A percentile compares a stretch with the other conserved stretches of the same genome.
These are phyloP conservation scores for Anthracocystis walkeri DNA, from an alignment of 1,284 basidiomycete genomes.

Conservation along the genomic window DNA sequence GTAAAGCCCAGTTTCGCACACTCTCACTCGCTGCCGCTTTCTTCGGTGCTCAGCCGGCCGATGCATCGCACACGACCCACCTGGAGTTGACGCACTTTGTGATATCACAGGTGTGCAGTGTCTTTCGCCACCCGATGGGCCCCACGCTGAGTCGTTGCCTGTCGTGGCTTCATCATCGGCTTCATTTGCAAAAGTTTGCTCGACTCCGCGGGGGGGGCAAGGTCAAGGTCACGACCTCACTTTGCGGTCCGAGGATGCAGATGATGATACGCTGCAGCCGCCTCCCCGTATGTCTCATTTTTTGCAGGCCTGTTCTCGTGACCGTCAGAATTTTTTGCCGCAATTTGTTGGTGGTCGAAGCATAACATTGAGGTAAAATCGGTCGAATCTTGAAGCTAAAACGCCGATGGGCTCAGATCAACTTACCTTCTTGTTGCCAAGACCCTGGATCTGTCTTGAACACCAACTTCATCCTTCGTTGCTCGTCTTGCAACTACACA, in stretches of 20 bases:
- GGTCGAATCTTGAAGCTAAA: background rate
- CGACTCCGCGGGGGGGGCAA: background rate
- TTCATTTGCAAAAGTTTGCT: background rate
- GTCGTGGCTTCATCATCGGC: background rate
- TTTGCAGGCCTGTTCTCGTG: conserved; percentile 3
- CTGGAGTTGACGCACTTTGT: too few species aligned
- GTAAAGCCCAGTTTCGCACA: background rate
- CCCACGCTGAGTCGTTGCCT: background rate
- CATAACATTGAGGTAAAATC: too few species aligned
- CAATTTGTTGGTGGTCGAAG: too few species aligned
- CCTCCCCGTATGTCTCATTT: background rate
- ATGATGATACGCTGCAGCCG: too few species aligned
- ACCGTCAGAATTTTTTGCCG: background rate
- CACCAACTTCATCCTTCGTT: background rate
- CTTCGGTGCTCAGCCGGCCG: background rate
- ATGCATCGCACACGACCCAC: background rate
- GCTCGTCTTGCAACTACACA: background rate
- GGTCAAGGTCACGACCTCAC: conserved; percentile 7
- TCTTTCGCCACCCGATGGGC: too few species aligned
- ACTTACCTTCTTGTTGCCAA: too few species aligned
- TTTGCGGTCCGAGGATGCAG: conserved; percentile 2
- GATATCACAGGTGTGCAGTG: too few species aligned
- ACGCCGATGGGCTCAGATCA: conserved; percentile 11
- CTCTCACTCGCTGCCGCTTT: background rate
- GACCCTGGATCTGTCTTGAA: conserved; percentile 8